phyloP scores from a whole-genome alignment of 192 early-diverging fungal genomes.

The Backusella sp. region DNA sequence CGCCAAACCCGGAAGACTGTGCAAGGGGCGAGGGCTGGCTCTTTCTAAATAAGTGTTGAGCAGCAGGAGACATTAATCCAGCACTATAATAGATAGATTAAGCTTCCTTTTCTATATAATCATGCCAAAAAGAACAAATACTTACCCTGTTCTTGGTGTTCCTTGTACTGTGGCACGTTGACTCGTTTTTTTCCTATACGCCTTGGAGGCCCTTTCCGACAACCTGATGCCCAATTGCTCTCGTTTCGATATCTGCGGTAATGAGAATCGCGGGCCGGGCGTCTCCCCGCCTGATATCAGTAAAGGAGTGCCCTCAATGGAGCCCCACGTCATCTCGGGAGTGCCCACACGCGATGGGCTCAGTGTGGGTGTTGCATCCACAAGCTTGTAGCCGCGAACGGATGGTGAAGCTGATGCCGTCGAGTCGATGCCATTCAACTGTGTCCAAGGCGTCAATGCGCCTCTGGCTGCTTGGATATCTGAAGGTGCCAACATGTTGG shows the following conservation, averaged over 20 bases:
- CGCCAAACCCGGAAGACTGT: slow-evolving; percentile 16
- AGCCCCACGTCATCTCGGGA: slow-evolving; percentile 84
- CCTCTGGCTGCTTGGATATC: slow-evolving; percentile 15
- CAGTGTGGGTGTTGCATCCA: slow-evolving; percentile 66
- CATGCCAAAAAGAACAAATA: neutral
- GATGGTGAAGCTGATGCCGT: neutral
- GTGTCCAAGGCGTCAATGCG: slow-evolving; percentile 19
- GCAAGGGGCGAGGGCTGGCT: slow-evolving; percentile 18
- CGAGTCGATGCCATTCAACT: slow-evolving; percentile 4
- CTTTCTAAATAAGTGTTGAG: slow-evolving; percentile 30
- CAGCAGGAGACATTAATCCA: slow-evolving; percentile 34
- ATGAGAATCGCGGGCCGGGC: slow-evolving; percentile 48
- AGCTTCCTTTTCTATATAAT: no score
- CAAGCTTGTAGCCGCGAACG: slow-evolving; percentile 57
- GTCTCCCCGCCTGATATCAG: slow-evolving; percentile 56
- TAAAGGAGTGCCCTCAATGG: slow-evolving; percentile 77
- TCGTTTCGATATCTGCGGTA: slow-evolving; percentile 63
- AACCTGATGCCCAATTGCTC: slow-evolving; percentile 62
- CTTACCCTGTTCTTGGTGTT: slow-evolving; percentile 16
- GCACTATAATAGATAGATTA: slow-evolving; percentile 12
- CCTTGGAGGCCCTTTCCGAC: slow-evolving; percentile 60
- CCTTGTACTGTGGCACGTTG: slow-evolving; percentile 7
- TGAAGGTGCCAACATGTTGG: neutral
- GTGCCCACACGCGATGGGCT: slow-evolving; percentile 65
- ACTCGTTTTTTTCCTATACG: slow-evolving; percentile 37